Base-by-base conservation (phyloP, 306 rosid genomes). In the Astragalus membranaceus region DNA sequence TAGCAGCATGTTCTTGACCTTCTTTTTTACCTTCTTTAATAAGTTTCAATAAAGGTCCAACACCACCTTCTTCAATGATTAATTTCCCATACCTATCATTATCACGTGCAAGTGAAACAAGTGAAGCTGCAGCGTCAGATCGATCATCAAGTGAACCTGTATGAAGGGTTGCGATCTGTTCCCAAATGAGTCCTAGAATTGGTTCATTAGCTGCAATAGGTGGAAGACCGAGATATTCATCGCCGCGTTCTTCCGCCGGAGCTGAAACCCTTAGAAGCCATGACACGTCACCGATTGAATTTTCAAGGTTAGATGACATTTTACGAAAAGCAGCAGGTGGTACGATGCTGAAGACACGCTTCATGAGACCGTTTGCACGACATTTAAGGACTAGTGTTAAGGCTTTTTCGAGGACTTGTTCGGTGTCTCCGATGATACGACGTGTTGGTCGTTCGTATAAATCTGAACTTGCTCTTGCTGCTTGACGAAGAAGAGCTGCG, bases 161-260 rank as follows among this genome's bases (percentile, higher is more conserved):
- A 42, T 64, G 73, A 8, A 92, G 86, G 54, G 79, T 75, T 0
- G 98, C 98, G 66, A 92, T 84, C 84, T 89, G 98, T 17, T 92
- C 98, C 98, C 98, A 92, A 9, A 92, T 89, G 4, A 89, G 64
- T 29, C 98, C 77, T 26, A 92, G 48, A 72, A 89, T 92, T 1
- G 98, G 98, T 71, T 89, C 96, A 75, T 89, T 92, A 0, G 98
- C 87, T 0, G 98, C 98, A 2, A 89, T 92, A 0, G 98, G 98
- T 7, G 98, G 98, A 30, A 92, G 84, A 3, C 96, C 97, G 13
- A 91, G 64, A 60, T 83, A 75, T 56, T 84, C 68, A 2, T 42
- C 44, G 6, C 68, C 29, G 13, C 68, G 51, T 87, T 37, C 73
- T 86, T 58, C 80, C 85, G 32, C 86, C 68, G 59, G 23, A 70